A percentile compares a stretch with the other conserved stretches of the same genome.
phyloP scores from a whole-genome alignment of 1,139 yeast genomes.

The Diutina ranongensis region DNA sequence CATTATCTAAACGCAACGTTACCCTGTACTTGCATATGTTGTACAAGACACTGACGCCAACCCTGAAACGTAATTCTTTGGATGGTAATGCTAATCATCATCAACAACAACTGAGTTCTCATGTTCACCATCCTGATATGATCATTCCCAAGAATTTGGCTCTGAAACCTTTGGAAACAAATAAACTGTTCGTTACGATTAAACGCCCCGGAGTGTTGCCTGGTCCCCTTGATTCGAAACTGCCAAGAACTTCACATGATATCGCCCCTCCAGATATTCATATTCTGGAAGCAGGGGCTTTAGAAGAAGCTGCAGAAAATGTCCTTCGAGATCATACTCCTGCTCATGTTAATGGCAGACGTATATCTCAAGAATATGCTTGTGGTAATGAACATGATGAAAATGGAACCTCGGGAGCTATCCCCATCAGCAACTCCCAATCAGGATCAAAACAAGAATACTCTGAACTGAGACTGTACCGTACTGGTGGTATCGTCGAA shows the following conservation, averaged over 20 bases:
- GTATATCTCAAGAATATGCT: not conserved
- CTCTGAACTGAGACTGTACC: slow-evolving; percentile 27
- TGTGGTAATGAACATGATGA: slow-evolving; percentile 5
- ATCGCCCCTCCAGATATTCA: not conserved
- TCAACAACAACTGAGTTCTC: too few relatives aligned
- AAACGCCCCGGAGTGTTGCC: slow-evolving; percentile 33
- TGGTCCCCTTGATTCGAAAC: not conserved
- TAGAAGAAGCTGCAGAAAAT: not conserved
- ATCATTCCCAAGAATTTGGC: slow-evolving; percentile 58
- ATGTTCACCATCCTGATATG: not conserved
- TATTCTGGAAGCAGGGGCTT: slow-evolving; percentile 1
- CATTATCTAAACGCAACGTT: slow-evolving; percentile 61
- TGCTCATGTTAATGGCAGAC: not conserved
- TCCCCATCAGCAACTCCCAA: slow-evolving; percentile 9
- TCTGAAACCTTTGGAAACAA: slow-evolving; percentile 66
- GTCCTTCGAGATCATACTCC: not conserved
- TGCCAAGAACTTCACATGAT: not conserved
- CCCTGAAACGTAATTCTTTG: slow-evolving; percentile 28
- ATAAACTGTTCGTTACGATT: slow-evolving; percentile 58
- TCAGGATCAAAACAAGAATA: slow-evolving; percentile 12
- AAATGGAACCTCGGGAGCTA: slow-evolving; percentile 6
- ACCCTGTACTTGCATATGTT: slow-evolving; percentile 57
- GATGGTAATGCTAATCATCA: too few relatives aligned
- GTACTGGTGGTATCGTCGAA: slow-evolving; percentile 71
- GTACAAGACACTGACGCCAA: slow-evolving; percentile 26